Evolutionary conservation across 2,329 filamentous ascomycete species (phyloP).

Genomic region (Onygenales sp.): DNA sequence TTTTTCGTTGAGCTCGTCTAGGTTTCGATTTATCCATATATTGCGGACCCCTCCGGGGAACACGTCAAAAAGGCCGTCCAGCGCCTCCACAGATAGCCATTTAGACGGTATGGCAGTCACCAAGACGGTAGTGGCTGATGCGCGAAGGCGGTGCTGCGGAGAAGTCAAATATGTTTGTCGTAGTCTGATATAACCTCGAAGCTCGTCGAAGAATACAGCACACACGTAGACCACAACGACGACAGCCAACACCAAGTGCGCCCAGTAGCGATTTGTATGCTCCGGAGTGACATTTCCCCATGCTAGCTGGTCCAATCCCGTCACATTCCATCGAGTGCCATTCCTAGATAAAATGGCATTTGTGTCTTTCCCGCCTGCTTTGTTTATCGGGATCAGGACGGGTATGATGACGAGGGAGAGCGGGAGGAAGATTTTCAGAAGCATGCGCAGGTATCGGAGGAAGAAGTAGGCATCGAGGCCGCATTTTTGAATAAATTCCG

Average conservation of each 20-base stretch:
- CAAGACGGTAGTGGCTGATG: slow-evolving; percentile 90
- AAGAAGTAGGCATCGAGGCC: slow-evolving; percentile 97
- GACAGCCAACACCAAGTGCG: slow-evolving; percentile 72
- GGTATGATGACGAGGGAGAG: slow-evolving; percentile 70
- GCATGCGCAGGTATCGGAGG: slow-evolving; percentile 74
- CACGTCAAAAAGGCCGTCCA: slow-evolving; percentile 82
- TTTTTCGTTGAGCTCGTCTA: slow-evolving; percentile 74
- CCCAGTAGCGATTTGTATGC: slow-evolving; percentile 66
- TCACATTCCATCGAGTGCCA: slow-evolving; percentile 39
- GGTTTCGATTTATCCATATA: slow-evolving; percentile 91
- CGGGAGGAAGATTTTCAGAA: slow-evolving; percentile 86
- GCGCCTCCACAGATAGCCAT: slow-evolving; percentile 76
- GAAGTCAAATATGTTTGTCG: slow-evolving; percentile 92
- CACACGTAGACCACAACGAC: slow-evolving; percentile 75
- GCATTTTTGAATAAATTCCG: slow-evolving; percentile 88
- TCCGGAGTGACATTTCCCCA: slow-evolving; percentile 73
- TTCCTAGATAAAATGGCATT: slow-evolving; percentile 32
- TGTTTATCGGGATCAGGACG: slow-evolving; percentile 78
- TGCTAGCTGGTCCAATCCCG: slow-evolving; percentile 70
- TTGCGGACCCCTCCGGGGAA: slow-evolving; percentile 93
- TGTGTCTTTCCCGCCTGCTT: slow-evolving; percentile 57
- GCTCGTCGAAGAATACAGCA: slow-evolving; percentile 74
- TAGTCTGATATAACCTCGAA: slow-evolving; percentile 81
- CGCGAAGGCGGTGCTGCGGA: slow-evolving; percentile 83
- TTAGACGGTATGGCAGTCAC: slow-evolving; percentile 84